Evolutionary conservation across 2,329 filamentous ascomycete genomes (phyloP).

Genomic region (Rhinocladiella mackenziei): DNA sequence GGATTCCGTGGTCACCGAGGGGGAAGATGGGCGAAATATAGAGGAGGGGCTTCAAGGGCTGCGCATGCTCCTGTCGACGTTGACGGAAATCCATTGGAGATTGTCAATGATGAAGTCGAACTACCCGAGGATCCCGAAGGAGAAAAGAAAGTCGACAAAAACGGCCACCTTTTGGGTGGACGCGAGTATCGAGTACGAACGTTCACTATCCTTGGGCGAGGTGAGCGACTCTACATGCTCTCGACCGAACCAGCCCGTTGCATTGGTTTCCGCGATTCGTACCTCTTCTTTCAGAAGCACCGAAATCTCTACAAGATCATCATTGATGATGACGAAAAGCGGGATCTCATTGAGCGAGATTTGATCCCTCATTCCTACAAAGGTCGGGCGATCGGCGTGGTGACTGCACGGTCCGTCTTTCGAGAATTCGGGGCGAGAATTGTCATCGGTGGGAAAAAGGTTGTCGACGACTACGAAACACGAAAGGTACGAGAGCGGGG

Average conservation of each 20-base stretch:
- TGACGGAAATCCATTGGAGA: slow-evolving; percentile 85
- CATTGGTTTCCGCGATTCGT: slow-evolving; percentile 95
- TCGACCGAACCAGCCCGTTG: slow-evolving; percentile 96
- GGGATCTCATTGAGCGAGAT: slow-evolving; percentile 88
- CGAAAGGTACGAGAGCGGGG: slow-evolving; percentile 70
- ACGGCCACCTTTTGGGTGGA: slow-evolving; percentile 74
- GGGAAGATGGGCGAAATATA: slow-evolving; percentile 68
- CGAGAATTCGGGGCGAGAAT: slow-evolving; percentile 94
- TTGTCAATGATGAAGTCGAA: slow-evolving; percentile 85
- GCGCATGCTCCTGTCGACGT: slow-evolving; percentile 86
- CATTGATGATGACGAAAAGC: slow-evolving; percentile 94
- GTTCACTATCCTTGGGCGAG: slow-evolving; percentile 82
- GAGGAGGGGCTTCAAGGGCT: slow-evolving; percentile 68
- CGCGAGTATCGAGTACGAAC: slow-evolving; percentile 93
- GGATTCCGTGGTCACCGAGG: slow-evolving; percentile 58
- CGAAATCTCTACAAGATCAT: slow-evolving; percentile 96
- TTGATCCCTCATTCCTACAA: slow-evolving; percentile 99
- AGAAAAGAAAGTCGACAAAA: slow-evolving; percentile 88
- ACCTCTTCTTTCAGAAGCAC: slow-evolving; percentile 98
- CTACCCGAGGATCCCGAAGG: slow-evolving; percentile 83
- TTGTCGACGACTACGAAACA: slow-evolving; percentile 87
- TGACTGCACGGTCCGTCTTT: slow-evolving; percentile 94
- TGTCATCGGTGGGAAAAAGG: slow-evolving; percentile 79
- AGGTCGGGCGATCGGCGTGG: slow-evolving; percentile 91
- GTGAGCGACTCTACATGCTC: slow-evolving; percentile 90